These are phyloP conservation scores for Alternaria alternata DNA, from an alignment of 2,329 filamentous ascomycete genomes.

Conservation along the genomic window DNA sequence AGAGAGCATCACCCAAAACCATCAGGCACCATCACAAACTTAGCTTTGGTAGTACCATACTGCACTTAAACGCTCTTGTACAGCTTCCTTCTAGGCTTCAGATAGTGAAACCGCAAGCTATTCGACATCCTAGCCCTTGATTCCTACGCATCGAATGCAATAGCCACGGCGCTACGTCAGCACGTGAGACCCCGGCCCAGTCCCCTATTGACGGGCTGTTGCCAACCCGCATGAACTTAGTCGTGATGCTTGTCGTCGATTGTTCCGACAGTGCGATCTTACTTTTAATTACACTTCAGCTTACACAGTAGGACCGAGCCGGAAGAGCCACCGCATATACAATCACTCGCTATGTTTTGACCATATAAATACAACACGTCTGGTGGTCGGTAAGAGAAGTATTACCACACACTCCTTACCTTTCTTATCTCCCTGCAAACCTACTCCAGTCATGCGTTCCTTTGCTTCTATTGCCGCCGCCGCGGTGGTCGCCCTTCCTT, in stretches of 20 bases:
- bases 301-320: neutral
- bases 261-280: neutral
- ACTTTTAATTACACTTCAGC: constrained; percentile 2
- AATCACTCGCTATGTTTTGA: neutral
- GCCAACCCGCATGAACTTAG: neutral
- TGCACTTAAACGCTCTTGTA: neutral
- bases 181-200: neutral
- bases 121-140: neutral
- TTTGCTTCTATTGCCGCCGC: constrained; percentile 4
- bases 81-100: neutral
- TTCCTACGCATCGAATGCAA: neutral
- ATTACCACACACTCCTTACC: neutral
- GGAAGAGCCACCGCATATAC: neutral
- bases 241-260: constrained; percentile 1
- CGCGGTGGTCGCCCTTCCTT: constrained; percentile 8
- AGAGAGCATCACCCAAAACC: neutral
- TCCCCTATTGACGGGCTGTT: neutral
- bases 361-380: neutral
- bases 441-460: neutral
- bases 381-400: neutral
- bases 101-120: neutral
- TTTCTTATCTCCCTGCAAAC: neutral
- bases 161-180: neutral
- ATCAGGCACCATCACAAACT: neutral
- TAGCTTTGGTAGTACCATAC: neutral